These are phyloP conservation scores for Xylaria acuta DNA, from an alignment of 495 filamentous ascomycete genomes.

Conservation along the genomic window DNA sequence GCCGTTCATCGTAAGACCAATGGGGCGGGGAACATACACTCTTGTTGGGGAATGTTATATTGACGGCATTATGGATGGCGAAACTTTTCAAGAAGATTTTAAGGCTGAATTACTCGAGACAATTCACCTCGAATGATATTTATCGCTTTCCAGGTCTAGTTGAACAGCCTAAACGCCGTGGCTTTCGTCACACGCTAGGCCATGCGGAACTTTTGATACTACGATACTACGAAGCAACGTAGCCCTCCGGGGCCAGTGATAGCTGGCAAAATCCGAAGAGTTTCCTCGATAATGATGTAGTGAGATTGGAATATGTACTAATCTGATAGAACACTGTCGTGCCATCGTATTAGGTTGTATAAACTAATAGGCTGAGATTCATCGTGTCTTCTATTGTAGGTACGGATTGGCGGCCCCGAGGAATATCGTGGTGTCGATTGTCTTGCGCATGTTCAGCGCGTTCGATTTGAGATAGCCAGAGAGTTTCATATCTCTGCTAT, in stretches of 20 bases:
- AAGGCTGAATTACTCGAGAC: not conserved
- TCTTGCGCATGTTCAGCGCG: not conserved
- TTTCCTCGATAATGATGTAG: too few relatives aligned
- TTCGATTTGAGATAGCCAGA: not conserved
- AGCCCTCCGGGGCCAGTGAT: too few relatives aligned
- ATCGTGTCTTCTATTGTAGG: not conserved
- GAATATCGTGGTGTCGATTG: not conserved
- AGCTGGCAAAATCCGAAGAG: too few relatives aligned
- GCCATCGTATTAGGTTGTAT: not conserved
- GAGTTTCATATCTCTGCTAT: not conserved
- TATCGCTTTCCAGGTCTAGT: too few relatives aligned
- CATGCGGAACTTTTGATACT: not conserved
- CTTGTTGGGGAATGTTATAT: slow-evolving; percentile 28
- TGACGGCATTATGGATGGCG: slow-evolving; percentile 30
- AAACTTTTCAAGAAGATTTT: not conserved
- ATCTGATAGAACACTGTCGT: not conserved
- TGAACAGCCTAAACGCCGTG: not conserved
- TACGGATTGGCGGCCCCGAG: not conserved
- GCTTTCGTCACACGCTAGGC: not conserved
- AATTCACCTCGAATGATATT: slow-evolving; percentile 45
- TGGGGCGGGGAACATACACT: slow-evolving; percentile 20
- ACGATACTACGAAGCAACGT: too few relatives aligned
- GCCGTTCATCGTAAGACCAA: slow-evolving; percentile 35
- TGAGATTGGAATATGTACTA: not conserved
- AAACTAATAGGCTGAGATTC: not conserved